These are phyloP conservation scores for Suillus plorans DNA, from an alignment of 768 basidiomycete genomes.

Conservation along the genomic window DNA sequence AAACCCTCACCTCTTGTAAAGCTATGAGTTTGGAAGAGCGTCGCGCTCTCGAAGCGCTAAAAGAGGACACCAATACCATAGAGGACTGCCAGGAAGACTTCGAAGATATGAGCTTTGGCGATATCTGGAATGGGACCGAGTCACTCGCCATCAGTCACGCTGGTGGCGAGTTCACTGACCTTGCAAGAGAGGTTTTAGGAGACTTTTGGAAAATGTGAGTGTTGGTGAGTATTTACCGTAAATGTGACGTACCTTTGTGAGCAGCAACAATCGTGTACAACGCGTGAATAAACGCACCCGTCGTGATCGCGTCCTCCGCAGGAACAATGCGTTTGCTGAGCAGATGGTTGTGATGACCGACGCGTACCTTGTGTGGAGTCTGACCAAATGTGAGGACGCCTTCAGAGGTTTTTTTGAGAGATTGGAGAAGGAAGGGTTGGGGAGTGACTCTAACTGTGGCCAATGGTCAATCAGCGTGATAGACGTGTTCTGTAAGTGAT, in stretches of 20 bases:
- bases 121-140: slow-evolving; percentile 1
- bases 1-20: not conserved
- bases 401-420: too few relatives aligned
- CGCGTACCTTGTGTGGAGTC: not conserved
- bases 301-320: not conserved
- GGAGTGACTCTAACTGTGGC: too few relatives aligned
- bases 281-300: not conserved
- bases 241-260: not conserved
- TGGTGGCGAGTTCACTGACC: slow-evolving; percentile 8
- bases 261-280: not conserved
- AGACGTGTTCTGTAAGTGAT: slow-evolving; percentile 6
- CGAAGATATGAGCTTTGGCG: not conserved
- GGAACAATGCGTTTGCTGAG: not conserved
- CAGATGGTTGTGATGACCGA: slow-evolving; percentile 2
- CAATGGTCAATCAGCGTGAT: too few relatives aligned
- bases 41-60: not conserved
- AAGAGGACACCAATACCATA: not conserved
- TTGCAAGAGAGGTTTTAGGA: slow-evolving; percentile 1
- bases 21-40: not conserved
- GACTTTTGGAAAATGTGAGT: slow-evolving; percentile 10
- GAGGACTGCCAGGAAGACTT: not conserved
- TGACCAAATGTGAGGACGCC: too few relatives aligned
- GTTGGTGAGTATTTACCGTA: not conserved
- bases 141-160: slow-evolving; percentile 5
- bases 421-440: too few relatives aligned